Conservation (phyloP, 1,284 basidiomycete genomes). For the Inonotus obliquus region DNA sequence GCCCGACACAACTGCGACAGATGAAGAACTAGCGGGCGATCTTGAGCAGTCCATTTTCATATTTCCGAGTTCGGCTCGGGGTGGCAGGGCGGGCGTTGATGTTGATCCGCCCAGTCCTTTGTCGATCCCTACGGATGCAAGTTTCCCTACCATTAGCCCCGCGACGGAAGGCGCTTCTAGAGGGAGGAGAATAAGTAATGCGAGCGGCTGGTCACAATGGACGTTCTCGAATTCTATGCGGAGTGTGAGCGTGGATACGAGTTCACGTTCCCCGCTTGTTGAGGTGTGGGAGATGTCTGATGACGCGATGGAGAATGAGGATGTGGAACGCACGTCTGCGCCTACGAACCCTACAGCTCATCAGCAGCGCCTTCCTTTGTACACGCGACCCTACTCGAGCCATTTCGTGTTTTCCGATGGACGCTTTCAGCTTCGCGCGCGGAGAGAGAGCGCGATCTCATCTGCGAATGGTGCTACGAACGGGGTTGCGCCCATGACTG, state of each 20-base stretch:
- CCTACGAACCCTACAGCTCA: conserved; percentile 21
- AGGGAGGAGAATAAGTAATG: neutral
- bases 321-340: conserved; percentile 13
- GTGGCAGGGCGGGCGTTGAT: conserved; percentile 22
- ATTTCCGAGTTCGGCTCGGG: conserved; percentile 26
- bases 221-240: conserved; percentile 4
- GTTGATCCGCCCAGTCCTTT: conserved; percentile 22
- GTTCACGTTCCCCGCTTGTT: conserved; percentile 18
- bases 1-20: neutral
- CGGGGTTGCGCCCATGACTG: neutral
- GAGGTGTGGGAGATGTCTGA: conserved; percentile 28
- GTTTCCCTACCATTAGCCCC: conserved; percentile 4
- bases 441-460: neutral
- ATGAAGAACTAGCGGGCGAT: conserved; percentile 12
- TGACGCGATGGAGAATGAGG: conserved; percentile 21
- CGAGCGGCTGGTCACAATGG: conserved; percentile 5
- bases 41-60: conserved; percentile 32
- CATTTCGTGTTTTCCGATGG: conserved; percentile 8
- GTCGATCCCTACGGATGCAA: conserved; percentile 22
- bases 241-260: conserved; percentile 13
- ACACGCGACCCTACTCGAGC: conserved; percentile 1
- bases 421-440: conserved; percentile 7
- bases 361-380: conserved; percentile 10
- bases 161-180: neutral
- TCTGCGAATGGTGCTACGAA: conserved; percentile 3